Base-by-base conservation (phyloP, 169 alveolate species). In the Neospora caninum region DNA sequence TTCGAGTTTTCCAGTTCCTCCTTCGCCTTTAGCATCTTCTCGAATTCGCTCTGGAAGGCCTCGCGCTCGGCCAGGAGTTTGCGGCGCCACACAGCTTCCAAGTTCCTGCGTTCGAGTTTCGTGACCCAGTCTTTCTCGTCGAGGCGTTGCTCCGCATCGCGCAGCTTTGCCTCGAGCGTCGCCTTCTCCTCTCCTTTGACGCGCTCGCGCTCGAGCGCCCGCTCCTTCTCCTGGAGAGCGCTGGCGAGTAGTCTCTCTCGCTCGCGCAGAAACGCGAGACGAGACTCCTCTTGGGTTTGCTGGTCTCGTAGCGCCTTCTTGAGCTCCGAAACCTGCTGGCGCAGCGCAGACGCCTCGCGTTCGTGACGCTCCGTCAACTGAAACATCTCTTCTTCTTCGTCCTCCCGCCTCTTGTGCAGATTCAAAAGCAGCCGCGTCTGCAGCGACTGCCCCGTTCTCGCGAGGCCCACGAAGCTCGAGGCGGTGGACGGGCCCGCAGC, bases 291-390 rank as follows among this genome's bases (percentile, higher is more conserved):
- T 64, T 64, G 73, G n/a, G 31, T 64, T 29, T 64, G 34, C 45
- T 78, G 39, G 29, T n/a, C 42, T n/a, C 20, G 1, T 2, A 78
- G 86, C 45, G 39, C 86, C n/a, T 38, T 78, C 45, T 38, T 78
- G 27, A 78, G 86, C 45, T 13, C 86, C 41, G 86, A 2, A 29
- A 78, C 45, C 86, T 78, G 39, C 20, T n/a, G 86, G 43, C 45
- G 86, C 29, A 78, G n/a, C 4, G 49, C 29, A n/a, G 49, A 2
- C 20, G n/a, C 42, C 45, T 78, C 86, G 22, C 45, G 49, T 43
- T 2, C 86, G 29, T 78, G 86, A 10, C 86, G 86, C 39, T n/a
- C 86, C 39, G 86, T 78, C 86, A 78, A n/a, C 45, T 78, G 49
- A n/a, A 20, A 78, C 39, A 78, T 20, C 39, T 78, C 86, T 78